Conservation (phyloP, 441 rosid genomes). For the Populus tomentosa region DNA sequence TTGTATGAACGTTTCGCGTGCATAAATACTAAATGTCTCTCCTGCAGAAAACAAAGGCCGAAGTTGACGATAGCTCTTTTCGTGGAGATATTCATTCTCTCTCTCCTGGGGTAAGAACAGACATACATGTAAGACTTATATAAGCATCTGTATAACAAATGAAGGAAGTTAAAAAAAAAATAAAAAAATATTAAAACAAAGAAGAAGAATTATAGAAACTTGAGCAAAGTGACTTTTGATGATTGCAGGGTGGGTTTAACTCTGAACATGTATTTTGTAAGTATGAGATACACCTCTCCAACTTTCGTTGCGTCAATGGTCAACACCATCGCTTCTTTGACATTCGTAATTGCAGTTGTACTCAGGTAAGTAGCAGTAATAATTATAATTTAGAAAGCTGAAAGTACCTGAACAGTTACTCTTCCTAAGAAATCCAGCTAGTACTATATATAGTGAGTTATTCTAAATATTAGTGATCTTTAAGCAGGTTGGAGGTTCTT, state of each 20-base stretch:
- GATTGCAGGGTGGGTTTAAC: constrained; percentile 27
- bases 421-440: background rate
- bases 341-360: constrained; percentile 46
- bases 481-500: constrained; percentile 49
- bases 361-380: constrained; percentile 35
- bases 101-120: constrained; percentile 51
- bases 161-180: background rate
- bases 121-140: background rate
- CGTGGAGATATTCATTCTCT: constrained; percentile 52
- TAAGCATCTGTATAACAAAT: background rate
- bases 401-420: background rate
- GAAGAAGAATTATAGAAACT: too few relatives aligned
- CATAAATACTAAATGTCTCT: background rate
- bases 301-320: constrained; percentile 50
- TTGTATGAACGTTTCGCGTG: background rate
- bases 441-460: background rate
- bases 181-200: background rate
- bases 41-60: constrained; percentile 56
- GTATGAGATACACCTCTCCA: constrained; percentile 65
- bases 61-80: constrained; percentile 49
- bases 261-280: constrained; percentile 62
- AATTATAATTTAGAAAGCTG: background rate
- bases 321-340: constrained; percentile 52
- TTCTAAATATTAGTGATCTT: constrained; percentile 24
- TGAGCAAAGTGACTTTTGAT: background rate